These are phyloP conservation scores for Heritiera littoralis DNA, from an alignment of 345 rosid species.

Conservation along the genomic window DNA sequence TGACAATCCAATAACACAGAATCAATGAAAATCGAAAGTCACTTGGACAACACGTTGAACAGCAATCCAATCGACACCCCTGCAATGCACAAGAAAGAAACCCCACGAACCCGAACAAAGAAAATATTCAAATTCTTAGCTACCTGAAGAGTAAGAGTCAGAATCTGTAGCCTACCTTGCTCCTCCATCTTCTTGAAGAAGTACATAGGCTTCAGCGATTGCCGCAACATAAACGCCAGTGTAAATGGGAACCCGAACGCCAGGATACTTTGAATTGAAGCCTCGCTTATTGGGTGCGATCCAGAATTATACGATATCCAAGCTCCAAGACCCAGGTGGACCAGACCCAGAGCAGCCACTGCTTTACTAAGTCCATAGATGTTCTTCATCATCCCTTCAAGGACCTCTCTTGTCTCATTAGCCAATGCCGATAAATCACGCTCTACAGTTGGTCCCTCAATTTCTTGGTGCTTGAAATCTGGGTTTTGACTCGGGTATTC, in stretches of 20 bases:
- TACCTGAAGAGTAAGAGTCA: constrained; percentile 72
- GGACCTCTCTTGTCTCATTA: constrained; percentile 71
- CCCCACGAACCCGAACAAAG: constrained; percentile 60
- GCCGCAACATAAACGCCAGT: constrained; percentile 75
- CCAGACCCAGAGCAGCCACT: constrained; percentile 58
- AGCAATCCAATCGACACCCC: constrained; percentile 52
- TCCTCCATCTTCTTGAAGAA: constrained; percentile 94
- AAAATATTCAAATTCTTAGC: constrained; percentile 68
- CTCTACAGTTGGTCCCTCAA: constrained; percentile 91
- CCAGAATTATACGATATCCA: constrained; percentile 56
- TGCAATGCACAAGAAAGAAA: constrained; percentile 51
- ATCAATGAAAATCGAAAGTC: not conserved
- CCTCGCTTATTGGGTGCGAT: constrained; percentile 48
- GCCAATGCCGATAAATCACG: constrained; percentile 77
- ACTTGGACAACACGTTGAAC: constrained; percentile 28
- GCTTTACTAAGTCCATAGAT: constrained; percentile 62
- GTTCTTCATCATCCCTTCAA: constrained; percentile 77
- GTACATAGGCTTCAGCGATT: constrained; percentile 75
- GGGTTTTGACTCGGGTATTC: constrained; percentile 52
- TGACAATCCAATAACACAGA: not conserved
- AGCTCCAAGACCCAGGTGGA: constrained; percentile 71
- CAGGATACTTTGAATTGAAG: constrained; percentile 60
- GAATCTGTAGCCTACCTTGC: constrained; percentile 80
- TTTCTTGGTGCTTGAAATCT: constrained; percentile 86
- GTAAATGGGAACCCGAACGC: constrained; percentile 86